These are phyloP conservation scores for Urtica urens DNA, from an alignment of 306 rosid species.

Conservation along the genomic window DNA sequence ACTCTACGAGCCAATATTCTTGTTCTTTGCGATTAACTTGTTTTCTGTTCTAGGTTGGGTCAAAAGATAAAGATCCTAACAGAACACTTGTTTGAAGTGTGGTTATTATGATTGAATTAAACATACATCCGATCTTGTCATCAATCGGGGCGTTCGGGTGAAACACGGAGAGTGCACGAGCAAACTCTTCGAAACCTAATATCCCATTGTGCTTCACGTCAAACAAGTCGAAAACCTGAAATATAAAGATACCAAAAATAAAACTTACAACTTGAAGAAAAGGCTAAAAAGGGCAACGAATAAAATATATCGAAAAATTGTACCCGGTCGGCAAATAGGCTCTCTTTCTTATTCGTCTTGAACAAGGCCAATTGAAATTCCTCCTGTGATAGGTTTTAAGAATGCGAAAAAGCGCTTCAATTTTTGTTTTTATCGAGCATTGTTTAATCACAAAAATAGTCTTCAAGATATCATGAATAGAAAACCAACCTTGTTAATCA, in stretches of 20 bases:
- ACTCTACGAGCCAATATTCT: no score
- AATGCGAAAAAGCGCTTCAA: no score
- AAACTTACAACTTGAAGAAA: conserved; percentile 7
- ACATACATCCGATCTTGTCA: conserved; percentile 88
- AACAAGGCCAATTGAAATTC: conserved; percentile 94
- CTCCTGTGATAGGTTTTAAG: conserved; percentile 43
- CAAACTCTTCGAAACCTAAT: conserved; percentile 95
- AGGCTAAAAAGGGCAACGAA: neutral
- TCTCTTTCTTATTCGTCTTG: conserved; percentile 96
- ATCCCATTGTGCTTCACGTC: conserved; percentile 98
- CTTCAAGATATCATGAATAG: neutral
- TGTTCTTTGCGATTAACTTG: no score
- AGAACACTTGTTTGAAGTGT: no score
- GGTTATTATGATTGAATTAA: no score
- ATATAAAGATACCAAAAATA: neutral
- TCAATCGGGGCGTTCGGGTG: conserved; percentile 97
- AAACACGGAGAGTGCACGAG: conserved; percentile 89
- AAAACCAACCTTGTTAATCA: conserved; percentile 65
- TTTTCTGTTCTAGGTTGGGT: neutral
- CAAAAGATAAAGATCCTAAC: neutral
- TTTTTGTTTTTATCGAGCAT: no score
- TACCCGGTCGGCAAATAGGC: conserved; percentile 97
- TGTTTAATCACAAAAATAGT: no score
- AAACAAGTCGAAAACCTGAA: conserved; percentile 85
- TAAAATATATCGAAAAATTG: neutral